Evolutionary conservation across 805 yeast genomes (phyloP).

Genomic region (Peterozyma toletana): DNA sequence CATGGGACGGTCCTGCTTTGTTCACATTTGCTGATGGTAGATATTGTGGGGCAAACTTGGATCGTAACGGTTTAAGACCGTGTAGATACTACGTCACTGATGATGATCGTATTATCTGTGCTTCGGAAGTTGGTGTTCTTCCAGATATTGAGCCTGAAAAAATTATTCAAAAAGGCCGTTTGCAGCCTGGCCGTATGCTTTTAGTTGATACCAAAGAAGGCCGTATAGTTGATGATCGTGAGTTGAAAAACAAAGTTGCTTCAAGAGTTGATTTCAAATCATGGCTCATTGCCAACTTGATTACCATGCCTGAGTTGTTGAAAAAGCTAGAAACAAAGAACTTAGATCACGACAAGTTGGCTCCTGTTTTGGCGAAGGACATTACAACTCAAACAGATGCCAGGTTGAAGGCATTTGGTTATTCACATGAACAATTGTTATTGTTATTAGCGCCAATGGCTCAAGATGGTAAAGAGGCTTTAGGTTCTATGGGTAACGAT

Average conservation of each 20-base stretch:
- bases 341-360: conserved; percentile 16
- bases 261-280: conserved; percentile 85
- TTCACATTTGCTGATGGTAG: conserved; percentile 96
- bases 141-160: conserved; percentile 70
- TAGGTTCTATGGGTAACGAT: conserved; percentile 99
- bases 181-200: conserved; percentile 94
- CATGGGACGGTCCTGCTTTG: conserved; percentile 99
- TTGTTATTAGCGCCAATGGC: conserved; percentile 92
- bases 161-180: conserved; percentile 84
- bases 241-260: conserved; percentile 74
- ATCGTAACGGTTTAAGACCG: conserved; percentile 96
- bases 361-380: conserved; percentile 19
- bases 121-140: conserved; percentile 96
- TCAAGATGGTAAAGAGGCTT: conserved; percentile 80
- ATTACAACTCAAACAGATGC: conserved; percentile 71
- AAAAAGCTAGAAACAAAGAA: conserved; percentile 45
- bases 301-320: conserved; percentile 72
- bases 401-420: conserved; percentile 79
- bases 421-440: conserved; percentile 88
- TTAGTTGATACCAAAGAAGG: conserved; percentile 92
- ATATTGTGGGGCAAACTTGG: conserved; percentile 96
- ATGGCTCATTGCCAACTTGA: conserved; percentile 84
- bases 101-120: conserved; percentile 94
- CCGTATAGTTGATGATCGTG: conserved; percentile 86
- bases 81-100: conserved; percentile 94